Percentiles rank a stretch among this genome's conserved stretches.
These are phyloP conservation scores for Trypanosoma avium DNA, from an alignment of 208 protist species.

Conservation along the genomic window DNA sequence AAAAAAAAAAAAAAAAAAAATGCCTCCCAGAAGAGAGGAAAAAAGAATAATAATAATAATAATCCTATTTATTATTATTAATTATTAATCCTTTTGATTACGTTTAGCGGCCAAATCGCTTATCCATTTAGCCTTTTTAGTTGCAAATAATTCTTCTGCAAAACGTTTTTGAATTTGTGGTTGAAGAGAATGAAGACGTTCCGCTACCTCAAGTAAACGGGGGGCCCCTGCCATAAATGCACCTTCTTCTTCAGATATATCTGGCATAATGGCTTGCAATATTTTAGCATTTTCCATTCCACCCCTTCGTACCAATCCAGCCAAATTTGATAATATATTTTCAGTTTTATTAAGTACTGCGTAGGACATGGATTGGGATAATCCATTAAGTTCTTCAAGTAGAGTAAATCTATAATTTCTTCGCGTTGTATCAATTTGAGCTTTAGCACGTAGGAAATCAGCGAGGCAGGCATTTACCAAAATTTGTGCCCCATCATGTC, in stretches of 20 bases:
- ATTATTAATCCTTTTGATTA: slow-evolving; percentile 1
- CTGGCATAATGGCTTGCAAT: slow-evolving; percentile 64
- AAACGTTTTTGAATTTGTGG: slow-evolving; percentile 78
- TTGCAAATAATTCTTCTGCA: slow-evolving; percentile 29
- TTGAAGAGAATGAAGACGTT: slow-evolving; percentile 61
- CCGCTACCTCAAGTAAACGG: slow-evolving; percentile 58
- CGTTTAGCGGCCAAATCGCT: slow-evolving; percentile 14
- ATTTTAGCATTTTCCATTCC: slow-evolving; percentile 53
- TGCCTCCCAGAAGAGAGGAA: no score
- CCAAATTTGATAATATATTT: slow-evolving; percentile 72
- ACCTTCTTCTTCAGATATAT: slow-evolving; percentile 37
- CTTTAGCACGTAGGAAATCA: slow-evolving; percentile 82
- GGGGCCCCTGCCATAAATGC: slow-evolving; percentile 60
- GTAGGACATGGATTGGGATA: slow-evolving; percentile 86
- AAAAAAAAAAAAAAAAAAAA: no score
- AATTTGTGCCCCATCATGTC: slow-evolving; percentile 82
- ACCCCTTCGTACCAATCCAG: slow-evolving; percentile 52
- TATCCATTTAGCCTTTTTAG: slow-evolving; percentile 24
- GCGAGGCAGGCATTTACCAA: slow-evolving; percentile 85
- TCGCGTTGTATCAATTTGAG: slow-evolving; percentile 79
- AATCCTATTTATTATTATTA: no score
- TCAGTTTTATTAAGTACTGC: slow-evolving; percentile 73
- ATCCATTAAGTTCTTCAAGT: slow-evolving; percentile 88
- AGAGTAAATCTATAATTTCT: slow-evolving; percentile 83
- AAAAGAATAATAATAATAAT: no score